Evolutionary conservation across 176 grass and related monocot species (phyloP), one percentile per base, ranked within the genome.

Genomic region (Alloteropsis semialata): DNA sequence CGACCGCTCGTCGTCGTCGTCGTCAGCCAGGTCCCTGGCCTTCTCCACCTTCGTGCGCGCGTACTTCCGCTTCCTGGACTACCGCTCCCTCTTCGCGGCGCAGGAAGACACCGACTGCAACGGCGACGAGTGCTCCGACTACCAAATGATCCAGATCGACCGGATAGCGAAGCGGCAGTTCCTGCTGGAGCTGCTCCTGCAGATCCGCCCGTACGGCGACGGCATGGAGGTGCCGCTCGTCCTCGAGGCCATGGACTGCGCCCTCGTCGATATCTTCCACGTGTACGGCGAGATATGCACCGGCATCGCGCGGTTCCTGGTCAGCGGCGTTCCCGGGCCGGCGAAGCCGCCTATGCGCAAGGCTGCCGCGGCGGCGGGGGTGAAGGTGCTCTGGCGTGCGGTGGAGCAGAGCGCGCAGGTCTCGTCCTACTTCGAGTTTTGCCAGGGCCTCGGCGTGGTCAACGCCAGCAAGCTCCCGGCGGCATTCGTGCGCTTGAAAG

Each of bases 161-260:
- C 16, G 74, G 27, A 36, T 86, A 51, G 27, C 63, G 28, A 88
- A 72, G 79, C 43, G 75, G 3, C 79, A 88, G 58, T 18, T 56
- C 82, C 82, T 92, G 41, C 90, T 88, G 28, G 86, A 88, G 3
- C 74, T 92, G n/a, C 65, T 92, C 3, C 81, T 92, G 43, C 86
- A 88, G 2, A 92, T 92, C 82, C 83, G 74, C 32, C 90, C 86
- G 30, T 86, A 80, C 60, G 60, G 49, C 22, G 82, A 85, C 28
- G 83, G 86, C 30, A 86, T 83, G 86, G 86, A 83, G 43, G 78
- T 76, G 27, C 73, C 59, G 50, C 90, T 92, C 59, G 57, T 92
- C 51, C 86, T 88, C 46, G 86, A 92, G 22, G 86, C 86, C 73
- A 92, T 92, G 90, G 86, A 92, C 59, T 92, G 86, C 73, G 74